These are phyloP conservation scores for Triticum aestivum DNA, from an alignment of 176 grass and related monocot species.

Conservation along the genomic window IWGSC_CS_RefSeq_v2.1 NC_057811.1:246501643-246502142, in stretches of 20 bases:
- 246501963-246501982: too few relatives aligned
- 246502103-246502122: not conserved
- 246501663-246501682: too few relatives aligned
- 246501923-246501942: too few relatives aligned
- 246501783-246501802: not conserved
- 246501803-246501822: not conserved
- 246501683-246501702: too few relatives aligned
- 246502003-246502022: not conserved
- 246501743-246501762: not conserved
- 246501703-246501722: too few relatives aligned
- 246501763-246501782: not conserved
- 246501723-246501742: too few relatives aligned
- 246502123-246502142: not conserved
- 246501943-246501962: not conserved
- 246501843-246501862: not conserved
- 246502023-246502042: too few relatives aligned
- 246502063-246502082: not conserved
- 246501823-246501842: not conserved
- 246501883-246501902: too few relatives aligned
- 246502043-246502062: not conserved
- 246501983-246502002: not conserved
- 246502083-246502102: not conserved
- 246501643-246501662: too few relatives aligned
- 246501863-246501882: too few relatives aligned
- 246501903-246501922: too few relatives aligned